Evolutionary conservation across 2,329 filamentous ascomycete species (phyloP), one percentile per base, ranked within the genome.

Genomic region (Epichloe baconii): DNA sequence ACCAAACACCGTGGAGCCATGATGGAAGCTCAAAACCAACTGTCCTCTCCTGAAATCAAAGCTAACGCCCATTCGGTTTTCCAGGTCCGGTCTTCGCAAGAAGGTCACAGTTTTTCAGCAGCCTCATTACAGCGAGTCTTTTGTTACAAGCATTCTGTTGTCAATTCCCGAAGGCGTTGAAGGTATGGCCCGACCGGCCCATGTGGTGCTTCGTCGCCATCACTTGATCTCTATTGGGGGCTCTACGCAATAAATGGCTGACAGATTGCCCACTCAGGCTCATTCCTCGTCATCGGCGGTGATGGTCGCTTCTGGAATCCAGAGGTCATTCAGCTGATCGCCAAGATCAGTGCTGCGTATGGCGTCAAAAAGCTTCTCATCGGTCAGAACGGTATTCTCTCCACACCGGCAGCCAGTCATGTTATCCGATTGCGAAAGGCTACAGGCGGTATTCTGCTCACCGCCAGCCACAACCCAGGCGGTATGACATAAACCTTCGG

Each of bases 291-390:
- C 68, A 95, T 98, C 67, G 93, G 90, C 64, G 93, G 93, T 64
- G 93, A 98, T 76, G 93, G 93, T 55, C 86, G 93, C 58, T 98
- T 83, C 79, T 97, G 85, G 81, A 98, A 98, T 74, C 86, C 90
- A 44, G 91, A 97, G 69, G 91, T 95, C 55, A 86, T 95, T 60
- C 91, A 97, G 73, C 72, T 95, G 71, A 97, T 97, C 68, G 91
- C 91, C 61, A 95, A 95, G 78, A 97, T 98, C 64, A 85, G 89
- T 68, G 86, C 88, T 60, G 93, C 90, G 50, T 97, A 98, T 66
- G 93, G 93, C 56, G 93, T 97, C 66, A 97, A 95, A 86, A 98
- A 97, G 82, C 83, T 98, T 52, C 71, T 98, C 65, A 86, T 98
- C 72, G 93, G 93, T 55, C 90, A 96, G 71, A 78, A 95, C 70